These are phyloP conservation scores for Boletus semigastroideus DNA, from an alignment of 1,284 basidiomycete genomes.

Conservation along the genomic window DNA sequence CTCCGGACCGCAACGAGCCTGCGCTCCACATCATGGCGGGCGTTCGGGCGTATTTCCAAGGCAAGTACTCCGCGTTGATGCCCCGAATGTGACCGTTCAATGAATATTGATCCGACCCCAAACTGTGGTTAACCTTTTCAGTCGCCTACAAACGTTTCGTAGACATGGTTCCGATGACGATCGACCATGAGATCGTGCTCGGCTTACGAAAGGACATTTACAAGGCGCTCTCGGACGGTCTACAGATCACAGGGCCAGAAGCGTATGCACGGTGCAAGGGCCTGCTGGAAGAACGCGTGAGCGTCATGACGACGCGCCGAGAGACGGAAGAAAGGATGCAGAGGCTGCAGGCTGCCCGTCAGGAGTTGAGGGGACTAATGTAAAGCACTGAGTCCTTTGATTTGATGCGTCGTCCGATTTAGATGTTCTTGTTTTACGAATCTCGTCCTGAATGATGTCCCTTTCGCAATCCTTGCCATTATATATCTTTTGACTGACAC, in stretches of 20 bases:
- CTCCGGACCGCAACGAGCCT: conserved; percentile 51
- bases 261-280: too few species aligned
- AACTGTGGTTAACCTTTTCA: conserved; percentile 22
- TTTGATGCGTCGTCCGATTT: too few species aligned
- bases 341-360: conserved; percentile 49
- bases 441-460: too few species aligned
- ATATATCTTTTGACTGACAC: too few species aligned
- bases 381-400: neutral
- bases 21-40: conserved; percentile 68
- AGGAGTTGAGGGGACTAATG: conserved; percentile 40
- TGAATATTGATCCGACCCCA: neutral
- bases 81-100: too few species aligned
- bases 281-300: too few species aligned
- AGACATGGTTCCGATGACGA: conserved; percentile 61
- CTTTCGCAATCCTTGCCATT: too few species aligned
- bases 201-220: conserved; percentile 44
- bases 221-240: conserved; percentile 45
- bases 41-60: conserved; percentile 72
- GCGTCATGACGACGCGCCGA: too few species aligned
- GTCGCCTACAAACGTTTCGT: conserved; percentile 69
- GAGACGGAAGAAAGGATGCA: conserved; percentile 54
- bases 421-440: too few species aligned
- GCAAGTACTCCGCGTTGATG: conserved; percentile 31
- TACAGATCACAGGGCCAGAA: conserved; percentile 32
- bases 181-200: conserved; percentile 61